Evolutionary conservation across 345 rosid species (phyloP), one percentile per base, ranked within the genome.

Genomic region (Gossypium anomalum): DNA sequence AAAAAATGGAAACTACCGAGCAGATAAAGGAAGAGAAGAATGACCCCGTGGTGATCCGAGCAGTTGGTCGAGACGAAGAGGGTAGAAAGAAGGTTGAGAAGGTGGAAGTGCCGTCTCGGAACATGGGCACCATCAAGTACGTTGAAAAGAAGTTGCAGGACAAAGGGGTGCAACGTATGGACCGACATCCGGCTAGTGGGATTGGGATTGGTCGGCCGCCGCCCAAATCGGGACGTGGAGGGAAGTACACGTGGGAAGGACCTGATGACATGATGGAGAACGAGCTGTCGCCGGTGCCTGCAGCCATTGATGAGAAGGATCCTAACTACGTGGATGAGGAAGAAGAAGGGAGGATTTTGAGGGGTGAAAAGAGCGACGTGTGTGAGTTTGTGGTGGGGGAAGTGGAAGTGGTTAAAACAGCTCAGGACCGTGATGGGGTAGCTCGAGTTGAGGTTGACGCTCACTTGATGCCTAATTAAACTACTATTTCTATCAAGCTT

Each of bases 181-280:
- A 94, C 2, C 83, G 98, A 5, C 98, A 88, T 76, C 90, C 97
- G 0, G 81, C 78, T 4, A 83, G 85, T 53, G 98, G 98, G 10
- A 56, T 74, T 1, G 85, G 92, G 5, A 84, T 94, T 11, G 75
- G 81, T 8, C 76, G 69, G 25, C 90, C 83, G 1, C 90, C 98
- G 1, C 83, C 92, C 0, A 94, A 92, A 76, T 88, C 89, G 0
- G 94, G 98, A 20, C 97, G 73, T 77, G 94, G 96, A 0, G 97
- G 98, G 6, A 94, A 94, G 82, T 94, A 79, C 86, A 92, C 94
- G 20, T 92, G 97, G 97, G 97, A 92, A 61, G 97, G 94, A 1
- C 90, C 97, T 0, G 84, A 41, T 15, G 88, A 79, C 55, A 0
- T 75, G 77, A 84, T 76, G 71, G 90, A 86, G 43, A 84, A 73